Conservation (phyloP, 2,329 filamentous ascomycete species). For the Fusarium concolor region DNA sequence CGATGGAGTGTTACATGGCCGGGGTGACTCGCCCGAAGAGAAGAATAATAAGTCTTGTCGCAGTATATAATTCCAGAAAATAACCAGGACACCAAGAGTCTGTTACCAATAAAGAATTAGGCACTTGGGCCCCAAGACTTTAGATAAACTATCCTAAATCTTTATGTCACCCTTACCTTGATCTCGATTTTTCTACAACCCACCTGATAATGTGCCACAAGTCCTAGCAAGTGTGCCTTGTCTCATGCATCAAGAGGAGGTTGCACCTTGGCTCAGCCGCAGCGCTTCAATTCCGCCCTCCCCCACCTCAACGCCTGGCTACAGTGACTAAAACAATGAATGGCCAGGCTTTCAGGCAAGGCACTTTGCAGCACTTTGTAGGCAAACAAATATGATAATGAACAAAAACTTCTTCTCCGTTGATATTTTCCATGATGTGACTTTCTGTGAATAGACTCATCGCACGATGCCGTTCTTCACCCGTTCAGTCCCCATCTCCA, state of each 20-base stretch:
- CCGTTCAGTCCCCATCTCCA: background rate
- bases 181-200: no score
- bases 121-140: no score
- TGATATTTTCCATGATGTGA: background rate
- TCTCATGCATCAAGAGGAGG: background rate
- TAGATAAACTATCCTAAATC: no score
- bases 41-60: no score
- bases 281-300: slow-evolving; percentile 16
- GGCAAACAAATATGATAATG: no score
- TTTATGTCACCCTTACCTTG: no score
- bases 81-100: no score
- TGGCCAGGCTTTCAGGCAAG: background rate
- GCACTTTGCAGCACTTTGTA: background rate
- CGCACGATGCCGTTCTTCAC: slow-evolving; percentile 6
- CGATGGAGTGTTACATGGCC: no score
- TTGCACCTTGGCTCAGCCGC: background rate
- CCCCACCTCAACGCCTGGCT: slow-evolving; percentile 7
- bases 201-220: no score
- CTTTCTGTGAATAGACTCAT: background rate
- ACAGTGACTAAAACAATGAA: background rate
- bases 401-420: background rate
- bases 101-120: no score
- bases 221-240: slow-evolving; percentile 2
- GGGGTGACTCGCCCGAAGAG: no score
- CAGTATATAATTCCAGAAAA: no score